Evolutionary conservation across 331 rosid genomes (phyloP), one percentile per base, ranked within the genome.

Genomic region (Malus hybrid): DNA sequence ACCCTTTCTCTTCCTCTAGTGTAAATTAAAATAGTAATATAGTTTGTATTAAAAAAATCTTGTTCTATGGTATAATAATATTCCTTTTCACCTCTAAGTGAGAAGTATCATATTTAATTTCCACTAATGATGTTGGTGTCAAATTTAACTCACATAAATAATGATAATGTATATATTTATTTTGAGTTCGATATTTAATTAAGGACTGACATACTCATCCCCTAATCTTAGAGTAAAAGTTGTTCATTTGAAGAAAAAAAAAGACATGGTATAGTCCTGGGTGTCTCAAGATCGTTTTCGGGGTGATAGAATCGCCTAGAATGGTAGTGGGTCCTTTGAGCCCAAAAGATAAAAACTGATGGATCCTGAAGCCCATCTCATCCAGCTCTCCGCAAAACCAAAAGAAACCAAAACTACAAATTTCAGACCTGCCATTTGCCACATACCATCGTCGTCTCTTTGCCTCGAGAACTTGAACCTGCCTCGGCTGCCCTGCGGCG

Each of bases 121-220:
- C 12, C 0, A 39, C 12, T 0, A 0, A 9, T 39, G 12, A 39
- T 1, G 1, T 9, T 39, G 12, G 0, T 39, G 0, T 39, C 46
- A 39, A 39, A 9, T 39, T 39, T 39, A 39, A 39, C 46, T 9
- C 46, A 39, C 4, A 39, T 39, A 39, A 39, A 39, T 39, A 39
- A 39, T 0, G 0, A 39, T 39, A 0, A 39, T 39, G 46, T 39
- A 3, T 3, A 39, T 9, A 39, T 39, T 39, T 39, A 39, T 39
- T 39, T 39, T 9, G 12, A 39, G 46, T 39, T 39, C 0, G 46
- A 39, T 39, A 39, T 39, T 39, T 39, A 39, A 39, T 39, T 39
- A 39, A 1, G 0, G 44, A 39, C 10, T 39, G 46, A 39, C 46
- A 9, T 39, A 9, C 46, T 39, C 12, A 39, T 39, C 46, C 46